Evolutionary conservation across 1,139 yeast genomes (phyloP).

Genomic region (Nakaseomyces glabratus): DNA sequence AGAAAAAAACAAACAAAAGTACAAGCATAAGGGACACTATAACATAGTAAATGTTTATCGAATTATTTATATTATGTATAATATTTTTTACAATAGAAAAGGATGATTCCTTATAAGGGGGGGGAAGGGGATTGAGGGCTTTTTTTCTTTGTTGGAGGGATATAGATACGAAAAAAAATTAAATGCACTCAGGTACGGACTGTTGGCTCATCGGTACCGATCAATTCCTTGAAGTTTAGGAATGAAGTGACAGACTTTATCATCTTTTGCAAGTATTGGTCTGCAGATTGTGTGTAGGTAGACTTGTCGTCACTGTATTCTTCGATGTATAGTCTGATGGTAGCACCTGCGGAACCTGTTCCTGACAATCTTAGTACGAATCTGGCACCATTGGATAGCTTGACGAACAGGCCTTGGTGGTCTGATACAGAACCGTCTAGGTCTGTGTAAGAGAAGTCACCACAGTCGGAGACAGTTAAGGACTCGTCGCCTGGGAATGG

Average conservation of each 20-base stretch:
- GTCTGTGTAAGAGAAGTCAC: conserved; percentile 87
- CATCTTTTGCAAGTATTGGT: conserved; percentile 56
- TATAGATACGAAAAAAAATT: too few relatives aligned
- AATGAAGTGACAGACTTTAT: conserved; percentile 56
- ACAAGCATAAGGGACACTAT: too few relatives aligned
- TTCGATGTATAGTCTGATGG: conserved; percentile 87
- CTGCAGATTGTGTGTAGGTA: conserved; percentile 48
- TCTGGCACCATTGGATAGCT: conserved; percentile 73
- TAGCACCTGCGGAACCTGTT: conserved; percentile 97
- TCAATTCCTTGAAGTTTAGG: conserved; percentile 60
- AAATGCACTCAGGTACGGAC: conserved; percentile 83
- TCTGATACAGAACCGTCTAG: conserved; percentile 83
- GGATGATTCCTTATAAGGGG: too few relatives aligned
- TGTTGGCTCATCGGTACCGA: conserved; percentile 82
- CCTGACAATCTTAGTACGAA: conserved; percentile 90
- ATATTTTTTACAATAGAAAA: too few relatives aligned
- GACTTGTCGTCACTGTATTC: conserved; percentile 59
- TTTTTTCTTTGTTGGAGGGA: too few relatives aligned
- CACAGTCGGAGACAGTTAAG: conserved; percentile 60
- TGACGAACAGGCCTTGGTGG: conserved; percentile 89
- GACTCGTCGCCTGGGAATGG: conserved; percentile 35
- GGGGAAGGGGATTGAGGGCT: too few relatives aligned
- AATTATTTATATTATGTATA: too few relatives aligned
- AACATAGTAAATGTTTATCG: too few relatives aligned
- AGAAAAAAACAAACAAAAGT: too few relatives aligned